These are phyloP conservation scores for Platanthera zijinensis DNA, from an alignment of 106 monocot genomes.

Conservation along the genomic window DNA sequence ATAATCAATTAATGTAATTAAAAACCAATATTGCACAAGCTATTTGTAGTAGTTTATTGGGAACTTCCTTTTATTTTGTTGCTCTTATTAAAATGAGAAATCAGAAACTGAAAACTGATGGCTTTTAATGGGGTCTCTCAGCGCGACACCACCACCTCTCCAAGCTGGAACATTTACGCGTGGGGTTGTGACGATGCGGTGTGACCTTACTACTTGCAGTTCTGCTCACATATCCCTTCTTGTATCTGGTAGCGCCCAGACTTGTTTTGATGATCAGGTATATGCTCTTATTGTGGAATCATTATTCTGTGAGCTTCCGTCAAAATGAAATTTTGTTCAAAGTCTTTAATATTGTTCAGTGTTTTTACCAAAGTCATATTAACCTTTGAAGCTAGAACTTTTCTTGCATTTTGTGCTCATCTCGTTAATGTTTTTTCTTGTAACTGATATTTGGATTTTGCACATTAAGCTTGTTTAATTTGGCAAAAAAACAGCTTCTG, in stretches of 20 bases:
- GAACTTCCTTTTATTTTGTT: neutral
- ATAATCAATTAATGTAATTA: too few relatives aligned
- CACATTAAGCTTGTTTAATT: neutral
- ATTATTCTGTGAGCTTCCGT: neutral
- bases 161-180: constrained; percentile 76
- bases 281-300: neutral
- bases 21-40: too few relatives aligned
- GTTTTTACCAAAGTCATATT: too few relatives aligned
- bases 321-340: too few relatives aligned
- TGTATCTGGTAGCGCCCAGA: constrained; percentile 83
- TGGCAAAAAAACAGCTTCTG: constrained; percentile 44
- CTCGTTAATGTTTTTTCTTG: neutral
- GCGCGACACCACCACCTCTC: constrained; percentile 80
- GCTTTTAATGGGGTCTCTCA: constrained; percentile 16
- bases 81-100: neutral
- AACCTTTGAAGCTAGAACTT: too few relatives aligned
- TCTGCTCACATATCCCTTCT: constrained; percentile 80
- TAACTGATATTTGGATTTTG: neutral
- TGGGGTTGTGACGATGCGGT: constrained; percentile 95
- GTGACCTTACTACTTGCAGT: constrained; percentile 82
- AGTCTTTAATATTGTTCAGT: too few relatives aligned
- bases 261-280: constrained; percentile 93
- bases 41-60: too few relatives aligned
- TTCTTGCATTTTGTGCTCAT: neutral
- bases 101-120: neutral